Evolutionary conservation across 768 basidiomycete genomes (phyloP).

Genomic region (Tephrocybe sp.): DNA sequence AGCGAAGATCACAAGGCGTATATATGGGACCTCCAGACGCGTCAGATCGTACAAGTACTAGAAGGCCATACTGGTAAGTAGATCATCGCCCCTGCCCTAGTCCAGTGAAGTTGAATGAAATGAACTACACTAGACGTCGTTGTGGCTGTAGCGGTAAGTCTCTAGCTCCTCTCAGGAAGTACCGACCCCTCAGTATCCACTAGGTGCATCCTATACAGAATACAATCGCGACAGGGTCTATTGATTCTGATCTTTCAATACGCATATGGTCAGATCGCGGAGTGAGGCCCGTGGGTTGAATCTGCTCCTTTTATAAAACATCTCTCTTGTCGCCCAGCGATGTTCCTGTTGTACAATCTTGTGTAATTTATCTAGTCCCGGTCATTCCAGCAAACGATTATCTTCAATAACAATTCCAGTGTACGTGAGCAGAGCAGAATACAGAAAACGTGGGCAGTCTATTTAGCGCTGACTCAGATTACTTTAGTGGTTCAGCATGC

Average conservation of each 20-base stretch:
- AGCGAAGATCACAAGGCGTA: constrained; percentile 90
- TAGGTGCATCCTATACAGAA: constrained; percentile 86
- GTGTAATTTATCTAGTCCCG: constrained; percentile 5
- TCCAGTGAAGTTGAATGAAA: constrained; percentile 1
- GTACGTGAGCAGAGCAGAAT: constrained; percentile 7
- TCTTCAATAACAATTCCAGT: constrained; percentile 7
- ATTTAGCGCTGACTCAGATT: not conserved
- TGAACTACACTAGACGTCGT: constrained; percentile 56
- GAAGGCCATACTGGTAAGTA: constrained; percentile 70
- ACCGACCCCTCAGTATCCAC: constrained; percentile 8
- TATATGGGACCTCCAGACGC: constrained; percentile 88
- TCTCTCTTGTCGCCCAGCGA: not conserved
- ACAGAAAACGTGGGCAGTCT: constrained; percentile 5
- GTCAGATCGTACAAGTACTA: constrained; percentile 80
- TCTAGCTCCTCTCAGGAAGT: not conserved
- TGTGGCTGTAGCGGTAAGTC: constrained; percentile 72
- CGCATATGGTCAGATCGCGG: constrained; percentile 78
- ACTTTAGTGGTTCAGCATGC: constrained; percentile 29
- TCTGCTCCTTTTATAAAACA: not conserved
- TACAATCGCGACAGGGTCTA: constrained; percentile 85
- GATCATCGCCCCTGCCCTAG: not conserved
- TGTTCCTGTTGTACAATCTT: constrained; percentile 1
- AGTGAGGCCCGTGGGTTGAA: constrained; percentile 17
- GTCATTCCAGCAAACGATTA: not conserved
- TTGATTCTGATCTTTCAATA: constrained; percentile 81